Conservation (phyloP, 139 green algal species). For the Pleodorina starrii region DNA sequence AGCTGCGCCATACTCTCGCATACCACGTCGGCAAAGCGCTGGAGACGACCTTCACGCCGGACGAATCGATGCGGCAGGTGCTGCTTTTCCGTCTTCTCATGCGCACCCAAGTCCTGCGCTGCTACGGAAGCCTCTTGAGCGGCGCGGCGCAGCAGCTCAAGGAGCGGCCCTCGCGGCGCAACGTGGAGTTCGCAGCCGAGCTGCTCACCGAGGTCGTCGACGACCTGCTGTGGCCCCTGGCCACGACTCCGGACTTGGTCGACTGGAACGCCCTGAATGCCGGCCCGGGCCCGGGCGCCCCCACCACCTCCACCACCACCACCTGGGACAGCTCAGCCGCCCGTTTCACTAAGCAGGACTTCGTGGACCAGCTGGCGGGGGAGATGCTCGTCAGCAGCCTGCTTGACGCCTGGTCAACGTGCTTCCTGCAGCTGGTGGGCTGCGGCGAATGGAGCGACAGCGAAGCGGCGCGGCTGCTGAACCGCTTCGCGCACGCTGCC, state of each 20-base stretch:
- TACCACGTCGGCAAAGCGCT: neutral
- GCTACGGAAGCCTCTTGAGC: neutral
- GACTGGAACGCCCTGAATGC: too few species aligned
- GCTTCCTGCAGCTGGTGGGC: neutral
- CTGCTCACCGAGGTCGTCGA: neutral
- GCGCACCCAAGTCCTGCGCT: constrained; percentile 4
- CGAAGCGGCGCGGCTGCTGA: neutral
- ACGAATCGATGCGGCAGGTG: neutral
- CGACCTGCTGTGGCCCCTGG: too few species aligned
- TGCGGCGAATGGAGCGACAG: neutral
- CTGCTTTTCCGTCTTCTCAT: neutral
- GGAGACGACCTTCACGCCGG: neutral
- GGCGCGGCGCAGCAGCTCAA: neutral
- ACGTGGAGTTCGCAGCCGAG: neutral
- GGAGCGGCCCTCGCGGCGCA: neutral
- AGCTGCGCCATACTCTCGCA: neutral
- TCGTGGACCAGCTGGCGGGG: too few species aligned
- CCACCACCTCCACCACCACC: too few species aligned
- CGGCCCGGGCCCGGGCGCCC: too few species aligned
- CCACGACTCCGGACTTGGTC: too few species aligned
- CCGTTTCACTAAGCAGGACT: too few species aligned
- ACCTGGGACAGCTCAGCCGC: too few species aligned
- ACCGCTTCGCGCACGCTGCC: neutral
- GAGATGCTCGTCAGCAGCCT: neutral
- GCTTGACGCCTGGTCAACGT: neutral